Evolutionary conservation across 2,329 filamentous ascomycete species (phyloP).

Genomic region (Daldinia sp.): DNA sequence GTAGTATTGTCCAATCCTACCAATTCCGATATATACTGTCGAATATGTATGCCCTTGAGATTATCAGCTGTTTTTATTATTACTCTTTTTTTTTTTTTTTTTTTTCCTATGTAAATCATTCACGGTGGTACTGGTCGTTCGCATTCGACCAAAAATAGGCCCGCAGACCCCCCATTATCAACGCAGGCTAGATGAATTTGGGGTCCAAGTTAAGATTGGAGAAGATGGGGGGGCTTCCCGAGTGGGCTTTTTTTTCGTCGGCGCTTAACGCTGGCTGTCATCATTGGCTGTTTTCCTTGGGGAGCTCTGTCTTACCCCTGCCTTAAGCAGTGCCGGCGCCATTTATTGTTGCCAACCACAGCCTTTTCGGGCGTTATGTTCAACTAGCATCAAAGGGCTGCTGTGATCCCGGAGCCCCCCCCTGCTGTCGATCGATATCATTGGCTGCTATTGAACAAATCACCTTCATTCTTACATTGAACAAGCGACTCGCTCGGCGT

Average conservation of each 20-base stretch:
- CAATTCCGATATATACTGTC: no score
- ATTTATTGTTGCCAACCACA: conserved; percentile 34
- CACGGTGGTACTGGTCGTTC: conserved; percentile 5
- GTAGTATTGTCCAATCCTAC: not conserved
- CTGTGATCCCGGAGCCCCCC: conserved; percentile 32
- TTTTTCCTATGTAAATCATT: not conserved
- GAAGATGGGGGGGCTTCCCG: conserved; percentile 20
- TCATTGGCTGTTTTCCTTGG: conserved; percentile 31
- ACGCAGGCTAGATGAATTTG: conserved; percentile 11
- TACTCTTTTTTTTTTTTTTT: no score
- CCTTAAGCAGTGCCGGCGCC: conserved; percentile 29
- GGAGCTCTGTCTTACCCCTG: conserved; percentile 34
- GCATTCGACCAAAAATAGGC: conserved; percentile 32
- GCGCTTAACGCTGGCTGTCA: conserved; percentile 34
- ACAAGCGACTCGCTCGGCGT: conserved; percentile 49
- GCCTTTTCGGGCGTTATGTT: conserved; percentile 23
- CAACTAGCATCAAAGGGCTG: conserved; percentile 31
- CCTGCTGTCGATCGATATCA: conserved; percentile 38
- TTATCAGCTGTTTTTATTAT: not conserved
- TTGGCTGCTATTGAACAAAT: conserved; percentile 49
- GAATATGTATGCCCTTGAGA: not conserved
- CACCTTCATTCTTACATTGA: conserved; percentile 45
- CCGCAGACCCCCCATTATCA: not conserved
- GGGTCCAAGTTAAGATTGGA: conserved; percentile 18
- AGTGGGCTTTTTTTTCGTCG: conserved; percentile 35